Evolutionary conservation across 2,329 filamentous ascomycete species (phyloP), one percentile per base, ranked within the genome.

Genomic region (Aspergillus pseudoterreus): DNA sequence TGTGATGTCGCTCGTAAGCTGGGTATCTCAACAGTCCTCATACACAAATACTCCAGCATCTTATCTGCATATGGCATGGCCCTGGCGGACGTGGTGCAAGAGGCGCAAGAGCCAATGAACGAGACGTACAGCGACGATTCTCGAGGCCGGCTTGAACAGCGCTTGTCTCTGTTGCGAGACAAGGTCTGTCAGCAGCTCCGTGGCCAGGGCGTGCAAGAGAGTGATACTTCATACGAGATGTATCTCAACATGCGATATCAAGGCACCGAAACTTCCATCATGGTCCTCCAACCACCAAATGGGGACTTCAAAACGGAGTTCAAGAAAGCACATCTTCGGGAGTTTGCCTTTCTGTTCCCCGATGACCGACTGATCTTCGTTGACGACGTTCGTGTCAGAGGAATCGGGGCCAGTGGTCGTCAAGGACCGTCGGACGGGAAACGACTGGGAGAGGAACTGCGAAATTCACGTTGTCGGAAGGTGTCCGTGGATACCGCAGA

Each of bases 31-130:
- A 90, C 95, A 66, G 92, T 95, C 32, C 78, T 96, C 9, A 81
- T 96, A 2, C 92, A 96, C 69, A 80, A 89, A 51, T 96, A 96
- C 66, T 95, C 91, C 0, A 96, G 91, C 0, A 89, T 96, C 0
- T 77, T 96, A 0, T 96, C 91, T 0, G 92, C 92, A 0, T 96
- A 96, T 59, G 92, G 92, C 12, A 92, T 96, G 86, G 90, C 91
- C 0, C 75, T 96, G 4, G 92, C 92, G 10, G 92, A 96, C 63
- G 91, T 96, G 0, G 92, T 96, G 0, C 89, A 96, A 57, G 92
- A 96, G 72, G 81, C 87, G 24, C 92, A 96, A 57, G 69, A 75
- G 43, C 72, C 72, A 9, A 77, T 82, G 47, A 82, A 79, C 0
- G 78, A 78, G 22, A 72, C 78, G 2, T 84, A 80, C 72, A 75